These are phyloP conservation scores for Cryptococcus amylolentus DNA, from an alignment of 1,284 basidiomycete genomes.

Conservation along the genomic window DNA sequence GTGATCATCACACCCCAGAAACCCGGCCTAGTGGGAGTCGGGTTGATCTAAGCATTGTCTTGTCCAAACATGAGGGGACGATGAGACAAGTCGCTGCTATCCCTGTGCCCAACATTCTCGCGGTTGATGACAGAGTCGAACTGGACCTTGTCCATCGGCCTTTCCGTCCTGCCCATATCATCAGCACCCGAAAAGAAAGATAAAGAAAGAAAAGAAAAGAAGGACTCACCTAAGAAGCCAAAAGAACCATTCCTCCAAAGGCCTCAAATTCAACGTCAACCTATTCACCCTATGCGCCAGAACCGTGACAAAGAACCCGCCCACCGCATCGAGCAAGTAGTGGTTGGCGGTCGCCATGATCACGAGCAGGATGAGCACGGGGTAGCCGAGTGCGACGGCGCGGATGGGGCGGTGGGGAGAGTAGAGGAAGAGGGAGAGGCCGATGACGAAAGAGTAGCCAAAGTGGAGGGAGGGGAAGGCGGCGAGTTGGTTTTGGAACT, in stretches of 20 bases:
- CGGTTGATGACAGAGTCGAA: constrained; percentile 18
- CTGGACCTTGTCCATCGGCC: constrained; percentile 37
- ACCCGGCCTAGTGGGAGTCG: not conserved
- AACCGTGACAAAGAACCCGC: constrained; percentile 43
- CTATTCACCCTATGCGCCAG: constrained; percentile 39
- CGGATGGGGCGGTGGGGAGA: constrained; percentile 32
- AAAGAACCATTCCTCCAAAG: constrained; percentile 44
- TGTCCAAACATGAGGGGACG: constrained; percentile 16
- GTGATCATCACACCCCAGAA: too few relatives aligned
- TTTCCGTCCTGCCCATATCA: constrained; percentile 21
- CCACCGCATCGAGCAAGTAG: constrained; percentile 46
- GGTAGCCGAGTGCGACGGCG: constrained; percentile 31
- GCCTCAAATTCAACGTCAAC: constrained; percentile 40
- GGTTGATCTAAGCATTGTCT: not conserved
- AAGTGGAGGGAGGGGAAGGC: constrained; percentile 39
- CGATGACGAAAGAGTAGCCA: constrained; percentile 42
- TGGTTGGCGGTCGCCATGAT: constrained; percentile 50
- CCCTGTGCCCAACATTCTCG: constrained; percentile 7
- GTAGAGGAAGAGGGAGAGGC: constrained; percentile 38
- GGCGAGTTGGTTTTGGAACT: constrained; percentile 44
- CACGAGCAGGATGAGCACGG: constrained; percentile 41
- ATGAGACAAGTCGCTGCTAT: constrained; percentile 20
- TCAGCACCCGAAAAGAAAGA: not conserved
- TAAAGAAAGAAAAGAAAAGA: not conserved
- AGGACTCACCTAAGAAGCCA: constrained; percentile 29